Percentiles rank a stretch among this genome's conserved stretches.
These are phyloP conservation scores for Candida maltosa DNA, from an alignment of 805 yeast genomes.

Conservation along the genomic window DNA sequence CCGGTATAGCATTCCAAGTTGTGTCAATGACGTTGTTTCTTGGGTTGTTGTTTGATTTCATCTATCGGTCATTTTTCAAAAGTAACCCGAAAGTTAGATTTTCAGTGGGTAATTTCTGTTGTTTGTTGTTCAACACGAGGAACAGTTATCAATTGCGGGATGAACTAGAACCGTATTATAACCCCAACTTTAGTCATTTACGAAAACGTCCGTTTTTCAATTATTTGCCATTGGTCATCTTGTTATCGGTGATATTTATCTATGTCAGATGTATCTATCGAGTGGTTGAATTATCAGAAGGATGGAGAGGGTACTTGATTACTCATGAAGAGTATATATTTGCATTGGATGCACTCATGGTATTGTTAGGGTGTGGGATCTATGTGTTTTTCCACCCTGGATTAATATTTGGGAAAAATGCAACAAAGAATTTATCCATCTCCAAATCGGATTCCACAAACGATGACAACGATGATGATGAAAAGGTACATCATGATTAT, in stretches of 20 bases:
- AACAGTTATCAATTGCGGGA: slow-evolving; percentile 15
- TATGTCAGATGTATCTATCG: slow-evolving; percentile 71
- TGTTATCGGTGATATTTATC: slow-evolving; percentile 50
- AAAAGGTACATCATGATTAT: no score
- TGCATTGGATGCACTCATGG: slow-evolving; percentile 28
- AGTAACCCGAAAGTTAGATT: slow-evolving; percentile 23
- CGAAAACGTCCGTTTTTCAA: slow-evolving; percentile 35
- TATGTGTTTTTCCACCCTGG: slow-evolving; percentile 59
- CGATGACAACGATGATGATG: no score
- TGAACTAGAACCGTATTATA: slow-evolving; percentile 24
- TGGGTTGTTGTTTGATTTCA: slow-evolving; percentile 45
- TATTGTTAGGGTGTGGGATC: slow-evolving; percentile 18
- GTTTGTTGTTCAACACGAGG: slow-evolving; percentile 19
- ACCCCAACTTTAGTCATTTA: slow-evolving; percentile 29
- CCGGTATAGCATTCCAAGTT: slow-evolving; percentile 77
- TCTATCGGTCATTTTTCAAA: slow-evolving; percentile 34
- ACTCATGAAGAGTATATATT: slow-evolving; percentile 41
- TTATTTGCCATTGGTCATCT: slow-evolving; percentile 42
- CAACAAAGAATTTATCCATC: no score
- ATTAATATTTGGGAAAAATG: slow-evolving; percentile 49
- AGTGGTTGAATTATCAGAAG: slow-evolving; percentile 66
- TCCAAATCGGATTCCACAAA: no score
- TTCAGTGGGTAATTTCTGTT: slow-evolving; percentile 15
- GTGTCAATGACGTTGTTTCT: slow-evolving; percentile 62
- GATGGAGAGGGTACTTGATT: slow-evolving; percentile 68